These are phyloP conservation scores for Luzula sylvatica DNA, from an alignment of 176 grass and related monocot species.

Conservation along the genomic window DNA sequence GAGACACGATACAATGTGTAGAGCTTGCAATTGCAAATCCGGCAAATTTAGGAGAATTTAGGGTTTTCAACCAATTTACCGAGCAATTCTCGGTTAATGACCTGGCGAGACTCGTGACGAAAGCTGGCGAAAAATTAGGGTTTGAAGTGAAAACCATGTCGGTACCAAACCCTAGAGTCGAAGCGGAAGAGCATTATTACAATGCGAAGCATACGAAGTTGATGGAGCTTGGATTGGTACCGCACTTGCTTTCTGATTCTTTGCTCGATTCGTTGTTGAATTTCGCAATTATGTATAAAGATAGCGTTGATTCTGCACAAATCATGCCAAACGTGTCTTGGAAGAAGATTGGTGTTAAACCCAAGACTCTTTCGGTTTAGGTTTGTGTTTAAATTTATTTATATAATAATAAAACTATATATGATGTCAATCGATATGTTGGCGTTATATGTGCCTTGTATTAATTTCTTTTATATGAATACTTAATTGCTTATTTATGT, in stretches of 20 bases:
- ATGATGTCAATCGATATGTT: constrained; percentile 16
- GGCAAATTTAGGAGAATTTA: constrained; percentile 75
- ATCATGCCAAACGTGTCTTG: constrained; percentile 94
- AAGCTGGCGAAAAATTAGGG: constrained; percentile 57
- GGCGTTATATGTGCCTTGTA: constrained; percentile 6
- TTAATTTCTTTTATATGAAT: too few species aligned
- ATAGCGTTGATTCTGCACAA: constrained; percentile 49
- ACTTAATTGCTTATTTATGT: too few species aligned
- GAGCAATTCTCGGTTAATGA: constrained; percentile 91
- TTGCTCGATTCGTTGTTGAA: constrained; percentile 83
- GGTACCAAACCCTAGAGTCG: constrained; percentile 76
- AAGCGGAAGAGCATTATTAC: constrained; percentile 94
- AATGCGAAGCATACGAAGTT: constrained; percentile 80
- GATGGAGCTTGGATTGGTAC: constrained; percentile 51
- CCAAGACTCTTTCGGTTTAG: constrained; percentile 37
- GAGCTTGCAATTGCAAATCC: constrained; percentile 90
- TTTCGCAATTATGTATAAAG: constrained; percentile 70
- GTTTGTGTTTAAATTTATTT: neutral
- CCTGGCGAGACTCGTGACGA: constrained; percentile 59
- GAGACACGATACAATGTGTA: constrained; percentile 80
- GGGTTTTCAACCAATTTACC: constrained; percentile 96
- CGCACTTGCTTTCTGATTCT: constrained; percentile 76
- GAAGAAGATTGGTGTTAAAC: constrained; percentile 75
- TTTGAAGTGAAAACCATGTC: constrained; percentile 58
- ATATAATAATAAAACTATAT: constrained; percentile 15